Evolutionary conservation across 805 yeast genomes (phyloP), one percentile per base, ranked within the genome.

Genomic region (Candida sphagnicola): DNA sequence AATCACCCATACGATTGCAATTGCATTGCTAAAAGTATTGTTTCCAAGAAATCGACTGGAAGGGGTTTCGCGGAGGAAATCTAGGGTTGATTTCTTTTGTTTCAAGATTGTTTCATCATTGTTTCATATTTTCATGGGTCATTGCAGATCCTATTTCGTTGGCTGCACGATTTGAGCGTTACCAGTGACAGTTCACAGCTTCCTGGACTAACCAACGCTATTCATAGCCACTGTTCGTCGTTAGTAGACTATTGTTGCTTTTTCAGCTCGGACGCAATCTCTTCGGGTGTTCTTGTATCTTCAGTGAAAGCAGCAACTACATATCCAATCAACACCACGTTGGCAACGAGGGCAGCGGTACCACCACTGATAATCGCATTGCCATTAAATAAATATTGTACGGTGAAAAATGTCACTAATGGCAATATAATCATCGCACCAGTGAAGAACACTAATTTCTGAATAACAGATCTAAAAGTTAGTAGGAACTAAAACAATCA

Each of bases 291-390:
- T 12, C 18, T 28, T 8, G 74, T 58, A 37, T 82, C 83, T 54
- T 85, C 95, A 16, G 72, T 73, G 60, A 85, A 85, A 1, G 95
- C 93, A 43, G 75, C 84, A 13, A 82, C 68, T 24, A 85, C 78
- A 52, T 82, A 85, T 1, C 84, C 85, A 37, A 85, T 75, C 47
- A 85, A 64, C 15, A 85, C 93, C 5, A 80, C 61, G 53, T 85
- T 85, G 18, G 93, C 93, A 40, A 77, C 76, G 13, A 77, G 67
- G 2, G 93, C 93, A 26, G 90, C 87, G n/a, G 80, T 53, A 2
- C 93, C 93, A 30, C 95, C 95, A 36, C 88, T 80, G 10, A 82
- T 63, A 11, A 85, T 59, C 1, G 89, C 75, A 50, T 76, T 84
- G 34, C 66, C 69, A 38, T 50, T 55, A 42, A 63, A 59, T 14